Base-by-base conservation (phyloP, 306 rosid genomes). In the Trifolium repens region DNA sequence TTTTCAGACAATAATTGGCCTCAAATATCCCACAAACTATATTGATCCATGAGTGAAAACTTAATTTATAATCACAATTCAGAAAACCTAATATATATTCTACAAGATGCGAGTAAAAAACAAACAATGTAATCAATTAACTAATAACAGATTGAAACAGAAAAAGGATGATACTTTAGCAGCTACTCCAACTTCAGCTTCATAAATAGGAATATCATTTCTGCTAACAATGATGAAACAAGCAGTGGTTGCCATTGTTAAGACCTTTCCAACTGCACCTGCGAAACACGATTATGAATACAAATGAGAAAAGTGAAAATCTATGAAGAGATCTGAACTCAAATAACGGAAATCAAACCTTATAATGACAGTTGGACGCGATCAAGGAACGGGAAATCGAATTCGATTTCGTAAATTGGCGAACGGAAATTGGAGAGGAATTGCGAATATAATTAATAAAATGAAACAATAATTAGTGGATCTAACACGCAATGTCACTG, bases 131-230 rank as follows among this genome's bases (percentile, higher is more conserved):
- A 10, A 7, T 13, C n/a, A 13, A 55, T 2, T 64, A 58, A 65
- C 32, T 7, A 70, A 76, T 16, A 47, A 65, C 63, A 47, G 19
- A 37, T 67, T 54, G 62, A 55, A 50, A 27, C 50, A 14, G 39
- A 44, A 37, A 43, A 67, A 57, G 49, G 69, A 52, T 11, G 75
- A 58, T 85, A 94, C 98, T 81, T 94, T 94, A 69, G 93, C 88
- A 17, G 98, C 91, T 71, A 96, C 89, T 87, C 98, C 98, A 69
- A 94, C 96, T 94, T 94, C 97, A 74, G 98, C 94, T 86, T 91
- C 98, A 74, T 94, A 94, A 53, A 94, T 94, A 17, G 98, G 98
- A 75, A 94, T 91, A 74, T 94, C 96, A 69, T 89, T 94, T 86
- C 98, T 84, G 86, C 98, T 91, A 76, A 94, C 97, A 71, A 94